These are phyloP conservation scores for Gracilariopsis chorda DNA, from an alignment of 23 red algal species.

Conservation along the genomic window DNA sequence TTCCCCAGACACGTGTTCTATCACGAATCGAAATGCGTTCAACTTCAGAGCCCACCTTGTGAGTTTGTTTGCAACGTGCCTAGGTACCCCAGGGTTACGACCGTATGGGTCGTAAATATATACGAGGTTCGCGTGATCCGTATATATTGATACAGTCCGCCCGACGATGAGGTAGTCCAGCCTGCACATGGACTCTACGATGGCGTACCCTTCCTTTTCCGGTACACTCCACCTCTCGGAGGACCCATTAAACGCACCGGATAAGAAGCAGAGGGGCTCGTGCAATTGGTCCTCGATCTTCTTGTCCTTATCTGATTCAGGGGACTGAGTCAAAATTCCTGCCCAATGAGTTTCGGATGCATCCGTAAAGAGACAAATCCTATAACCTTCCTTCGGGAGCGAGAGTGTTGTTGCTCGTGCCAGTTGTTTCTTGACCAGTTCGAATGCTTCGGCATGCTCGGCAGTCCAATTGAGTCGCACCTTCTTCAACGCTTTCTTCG, in stretches of 20 bases:
- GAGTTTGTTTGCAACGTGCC: background rate
- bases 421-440: background rate
- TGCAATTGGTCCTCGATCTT: slow-evolving; percentile 8
- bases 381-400: background rate
- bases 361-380: slow-evolving; percentile 14
- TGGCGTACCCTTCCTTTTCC: background rate
- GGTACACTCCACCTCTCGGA: background rate
- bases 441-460: background rate
- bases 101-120: background rate
- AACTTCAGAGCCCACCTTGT: background rate
- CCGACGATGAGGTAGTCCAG: background rate
- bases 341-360: background rate
- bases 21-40: background rate
- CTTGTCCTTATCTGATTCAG: background rate
- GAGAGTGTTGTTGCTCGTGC: background rate
- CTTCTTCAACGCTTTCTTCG: background rate
- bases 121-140: background rate
- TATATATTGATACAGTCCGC: background rate
- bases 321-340: background rate
- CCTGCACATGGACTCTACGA: background rate
- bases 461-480: background rate
- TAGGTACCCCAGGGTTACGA: background rate
- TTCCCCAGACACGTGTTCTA: background rate
- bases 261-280: slow-evolving; percentile 24
- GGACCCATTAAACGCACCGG: background rate